Percentiles rank a stretch among this genome's conserved stretches.
These are phyloP conservation scores for Aspergillus tamarii DNA, from an alignment of 2,329 filamentous ascomycete species.

Conservation along the genomic window DNA sequence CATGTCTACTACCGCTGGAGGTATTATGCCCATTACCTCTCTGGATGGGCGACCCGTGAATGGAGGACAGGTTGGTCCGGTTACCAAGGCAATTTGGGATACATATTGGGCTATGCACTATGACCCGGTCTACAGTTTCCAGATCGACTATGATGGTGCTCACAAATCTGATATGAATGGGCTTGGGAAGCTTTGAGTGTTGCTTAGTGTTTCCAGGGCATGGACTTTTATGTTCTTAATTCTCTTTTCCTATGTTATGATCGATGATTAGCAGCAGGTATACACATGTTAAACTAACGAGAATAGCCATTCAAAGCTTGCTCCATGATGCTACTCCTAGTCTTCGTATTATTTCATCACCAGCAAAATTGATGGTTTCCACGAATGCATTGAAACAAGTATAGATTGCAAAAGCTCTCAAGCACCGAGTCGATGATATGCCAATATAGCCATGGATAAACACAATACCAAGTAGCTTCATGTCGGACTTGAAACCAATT, in stretches of 20 bases:
- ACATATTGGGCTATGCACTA: slow-evolving; percentile 55
- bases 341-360: no score
- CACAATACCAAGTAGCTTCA: no score
- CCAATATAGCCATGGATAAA: no score
- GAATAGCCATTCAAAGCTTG: no score
- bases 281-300: not conserved
- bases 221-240: no score
- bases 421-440: no score
- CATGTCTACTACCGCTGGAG: slow-evolving; percentile 59
- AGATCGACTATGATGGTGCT: slow-evolving; percentile 10
- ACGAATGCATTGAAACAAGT: no score
- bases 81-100: slow-evolving; percentile 56
- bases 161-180: not conserved
- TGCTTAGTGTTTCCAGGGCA: not conserved
- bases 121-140: slow-evolving; percentile 41
- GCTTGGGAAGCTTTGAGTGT: not conserved
- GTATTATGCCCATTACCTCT: slow-evolving; percentile 56
- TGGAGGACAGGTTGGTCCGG: slow-evolving; percentile 48
- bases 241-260: no score
- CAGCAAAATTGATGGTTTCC: no score
- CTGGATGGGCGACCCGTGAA: slow-evolving; percentile 50
- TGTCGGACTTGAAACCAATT: rapidly evolving
- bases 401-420: no score
- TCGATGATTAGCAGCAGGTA: not conserved
- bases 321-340: no score